Conservation (phyloP, 169 alveolate species). For the Besnoitia besnoiti region DNA sequence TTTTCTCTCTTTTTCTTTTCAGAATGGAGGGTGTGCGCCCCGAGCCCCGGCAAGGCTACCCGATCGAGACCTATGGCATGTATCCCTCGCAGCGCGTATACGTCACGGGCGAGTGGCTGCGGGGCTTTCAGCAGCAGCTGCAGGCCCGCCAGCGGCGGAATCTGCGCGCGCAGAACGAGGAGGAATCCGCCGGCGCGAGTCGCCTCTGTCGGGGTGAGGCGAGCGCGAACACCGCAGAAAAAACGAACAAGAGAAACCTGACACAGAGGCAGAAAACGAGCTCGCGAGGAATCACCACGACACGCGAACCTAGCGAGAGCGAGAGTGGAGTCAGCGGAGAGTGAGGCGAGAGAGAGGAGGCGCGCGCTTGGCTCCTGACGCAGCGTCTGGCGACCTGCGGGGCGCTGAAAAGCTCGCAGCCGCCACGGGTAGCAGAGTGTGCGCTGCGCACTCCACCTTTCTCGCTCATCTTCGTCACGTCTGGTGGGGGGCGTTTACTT, state of each 20-base stretch:
- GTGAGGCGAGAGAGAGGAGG: background rate
- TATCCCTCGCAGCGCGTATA: slow-evolving; percentile 55
- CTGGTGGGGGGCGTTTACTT: too few relatives aligned
- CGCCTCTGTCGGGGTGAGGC: slow-evolving; percentile 44
- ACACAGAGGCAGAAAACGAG: too few relatives aligned
- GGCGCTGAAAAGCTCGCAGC: too few relatives aligned
- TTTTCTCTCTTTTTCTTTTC: background rate
- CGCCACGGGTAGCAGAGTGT: too few relatives aligned
- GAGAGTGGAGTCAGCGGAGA: background rate
- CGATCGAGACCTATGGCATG: slow-evolving; percentile 17
- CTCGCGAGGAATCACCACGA: background rate
- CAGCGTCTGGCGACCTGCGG: too few relatives aligned
- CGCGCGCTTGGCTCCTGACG: too few relatives aligned
- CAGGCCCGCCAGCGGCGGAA: background rate
- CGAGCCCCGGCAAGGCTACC: slow-evolving; percentile 41
- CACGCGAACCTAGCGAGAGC: too few relatives aligned
- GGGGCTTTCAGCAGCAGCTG: slow-evolving; percentile 39
- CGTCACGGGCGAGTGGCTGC: slow-evolving; percentile 48
- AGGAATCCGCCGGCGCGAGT: background rate
- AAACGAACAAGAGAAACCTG: background rate
- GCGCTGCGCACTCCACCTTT: too few relatives aligned
- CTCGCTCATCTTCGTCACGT: too few relatives aligned
- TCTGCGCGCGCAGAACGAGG: background rate
- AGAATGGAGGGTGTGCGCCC: slow-evolving; percentile 56
- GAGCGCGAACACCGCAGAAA: background rate